Base-by-base conservation (phyloP, 1,284 basidiomycete species). In the Schizophyllum amplum region DNA sequence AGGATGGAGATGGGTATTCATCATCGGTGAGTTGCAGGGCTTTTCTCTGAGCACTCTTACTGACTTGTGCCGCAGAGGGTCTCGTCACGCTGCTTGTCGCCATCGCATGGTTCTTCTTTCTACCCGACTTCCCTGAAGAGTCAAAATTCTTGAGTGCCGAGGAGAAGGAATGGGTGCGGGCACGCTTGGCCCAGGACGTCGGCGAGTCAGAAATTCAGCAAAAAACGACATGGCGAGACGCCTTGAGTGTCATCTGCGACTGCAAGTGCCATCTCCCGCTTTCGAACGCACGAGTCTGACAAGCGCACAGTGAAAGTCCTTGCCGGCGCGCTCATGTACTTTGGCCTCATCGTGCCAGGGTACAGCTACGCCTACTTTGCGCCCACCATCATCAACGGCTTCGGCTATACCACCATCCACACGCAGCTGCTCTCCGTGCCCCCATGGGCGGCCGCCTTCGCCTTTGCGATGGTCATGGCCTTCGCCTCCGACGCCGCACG, bases 1-100 rank as follows among this genome's bases (percentile, higher is more conserved):
- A 9, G 52, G 52, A 5, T 53, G 52, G 52, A 26, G 52, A 21
- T 53, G 52, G 52, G 27, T 42, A 6, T 53, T 49, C n/a, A 49
- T 49, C 47, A 49, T 49, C n/a, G 47, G 47, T 49, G 47, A 5
- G 47, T 23, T 20, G 5, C 22, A 49, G 47, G 7, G 7, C 47
- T 49, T 49, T 49, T 5, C 22, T 5, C n/a, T 49, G 6, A 6
- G 7, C n/a, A 20, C 6, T n/a, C 22, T 5, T 6, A 20, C 47
- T 49, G 6, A 49, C 47, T 5, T 5, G 5, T n/a, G n/a, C 47
- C n/a, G 17, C n/a, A 49, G 47, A 49, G 47, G 47, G 47, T 23
- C 17, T 49, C 47, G 47, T 49, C 6, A 49, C 47, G 5, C 5
- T 7, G 5, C 6, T 49, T 20, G n/a, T 49, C 22, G 47, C n/a